phyloP scores from a whole-genome alignment of 179 eudicot species.

The Vitellaria paradoxa region DNA sequence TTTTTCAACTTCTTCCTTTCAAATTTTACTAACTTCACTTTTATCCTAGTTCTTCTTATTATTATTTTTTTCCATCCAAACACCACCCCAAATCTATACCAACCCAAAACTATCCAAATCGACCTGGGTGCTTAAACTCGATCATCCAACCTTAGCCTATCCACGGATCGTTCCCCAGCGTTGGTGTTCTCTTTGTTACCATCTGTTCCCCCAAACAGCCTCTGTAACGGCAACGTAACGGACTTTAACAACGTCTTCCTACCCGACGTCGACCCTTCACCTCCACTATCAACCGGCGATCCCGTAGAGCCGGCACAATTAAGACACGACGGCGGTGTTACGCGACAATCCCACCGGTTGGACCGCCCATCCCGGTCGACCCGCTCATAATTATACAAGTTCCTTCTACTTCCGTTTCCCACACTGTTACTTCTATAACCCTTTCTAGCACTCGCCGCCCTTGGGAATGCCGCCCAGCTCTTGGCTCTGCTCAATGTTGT shows the following conservation, averaged over 20 bases:
- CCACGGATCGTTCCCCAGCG: conserved; percentile 9
- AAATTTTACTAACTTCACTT: no score
- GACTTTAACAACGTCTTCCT: conserved; percentile 2
- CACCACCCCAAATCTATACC: no score
- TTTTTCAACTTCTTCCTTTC: no score
- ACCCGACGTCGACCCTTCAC: neutral
- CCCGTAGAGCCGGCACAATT: neutral
- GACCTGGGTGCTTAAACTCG: neutral
- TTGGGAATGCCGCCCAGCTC: conserved; percentile 19
- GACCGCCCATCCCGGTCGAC: conserved; percentile 27
- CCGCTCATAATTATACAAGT: neutral
- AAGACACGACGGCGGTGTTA: conserved; percentile 16
- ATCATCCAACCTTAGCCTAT: neutral
- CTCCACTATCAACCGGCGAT: neutral
- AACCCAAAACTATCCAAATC: no score
- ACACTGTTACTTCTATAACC: conserved; percentile 19
- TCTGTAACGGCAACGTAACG: conserved; percentile 12
- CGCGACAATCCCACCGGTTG: no score
- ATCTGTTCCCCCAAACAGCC: conserved; percentile 3
- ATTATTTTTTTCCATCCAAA: no score
- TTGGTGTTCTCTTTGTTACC: neutral
- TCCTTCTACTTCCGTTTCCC: conserved; percentile 15
- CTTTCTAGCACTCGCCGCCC: conserved; percentile 25
- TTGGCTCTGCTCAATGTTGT: conserved; percentile 20
- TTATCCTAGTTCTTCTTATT: no score